These are phyloP conservation scores for Capsicum chinense DNA, from an alignment of 257 asterid genomes.

Conservation along the genomic window DNA sequence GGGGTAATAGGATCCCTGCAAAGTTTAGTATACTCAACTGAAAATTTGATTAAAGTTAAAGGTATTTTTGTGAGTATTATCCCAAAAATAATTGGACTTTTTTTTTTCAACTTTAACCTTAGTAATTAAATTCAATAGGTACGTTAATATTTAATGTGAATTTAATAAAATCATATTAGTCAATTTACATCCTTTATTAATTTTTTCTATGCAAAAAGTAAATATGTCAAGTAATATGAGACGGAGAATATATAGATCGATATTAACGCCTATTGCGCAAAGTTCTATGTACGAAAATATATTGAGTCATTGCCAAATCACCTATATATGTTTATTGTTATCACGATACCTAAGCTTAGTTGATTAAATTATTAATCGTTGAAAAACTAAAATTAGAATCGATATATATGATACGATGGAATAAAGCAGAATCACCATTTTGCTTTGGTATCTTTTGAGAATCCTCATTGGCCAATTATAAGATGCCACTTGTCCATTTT, in stretches of 20 bases:
- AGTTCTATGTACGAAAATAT: neutral
- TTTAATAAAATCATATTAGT: too few relatives aligned
- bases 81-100: too few relatives aligned
- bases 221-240: too few relatives aligned
- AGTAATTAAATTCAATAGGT: too few relatives aligned
- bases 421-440: slow-evolving; percentile 18
- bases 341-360: slow-evolving; percentile 13
- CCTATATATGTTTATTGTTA: neutral
- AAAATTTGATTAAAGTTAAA: too few relatives aligned
- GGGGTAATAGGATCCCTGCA: too few relatives aligned
- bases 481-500: neutral
- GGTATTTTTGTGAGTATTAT: too few relatives aligned
- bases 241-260: neutral
- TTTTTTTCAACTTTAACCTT: too few relatives aligned
- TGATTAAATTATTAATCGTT: neutral
- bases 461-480: slow-evolving; percentile 3
- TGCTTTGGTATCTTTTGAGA: slow-evolving; percentile 27
- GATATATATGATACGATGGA: neutral
- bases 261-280: neutral
- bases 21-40: too few relatives aligned
- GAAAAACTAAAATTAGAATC: slow-evolving; percentile 13
- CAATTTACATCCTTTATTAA: too few relatives aligned
- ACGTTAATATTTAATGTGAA: too few relatives aligned
- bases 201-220: too few relatives aligned
- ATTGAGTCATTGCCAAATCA: neutral